phyloP scores from a whole-genome alignment of 2,329 filamentous ascomycete species.

The Seiridium unicorne region DNA sequence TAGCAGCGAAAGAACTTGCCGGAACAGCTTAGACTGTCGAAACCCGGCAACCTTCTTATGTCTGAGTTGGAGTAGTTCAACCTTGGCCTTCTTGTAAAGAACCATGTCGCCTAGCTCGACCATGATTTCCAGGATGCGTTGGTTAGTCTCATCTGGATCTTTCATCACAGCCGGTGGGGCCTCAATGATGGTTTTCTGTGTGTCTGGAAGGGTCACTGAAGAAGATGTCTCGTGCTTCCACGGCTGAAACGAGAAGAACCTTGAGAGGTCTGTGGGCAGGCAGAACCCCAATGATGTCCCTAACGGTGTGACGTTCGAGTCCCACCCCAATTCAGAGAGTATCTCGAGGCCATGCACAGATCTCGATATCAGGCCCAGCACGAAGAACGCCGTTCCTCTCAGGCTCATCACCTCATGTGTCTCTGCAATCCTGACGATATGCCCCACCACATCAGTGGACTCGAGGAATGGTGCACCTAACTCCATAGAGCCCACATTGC shows the following conservation, averaged over 20 bases:
- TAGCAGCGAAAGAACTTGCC: slow-evolving; percentile 78
- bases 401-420: slow-evolving; percentile 86
- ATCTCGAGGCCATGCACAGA: slow-evolving; percentile 93
- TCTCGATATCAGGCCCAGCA: slow-evolving; percentile 86
- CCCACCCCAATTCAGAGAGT: slow-evolving; percentile 86
- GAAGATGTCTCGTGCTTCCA: slow-evolving; percentile 54
- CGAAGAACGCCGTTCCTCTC: slow-evolving; percentile 94
- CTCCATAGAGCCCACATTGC: slow-evolving; percentile 98
- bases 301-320: slow-evolving; percentile 79
- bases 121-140: slow-evolving; percentile 80
- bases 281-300: slow-evolving; percentile 86
- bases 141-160: slow-evolving; percentile 59
- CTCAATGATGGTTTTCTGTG: slow-evolving; percentile 51
- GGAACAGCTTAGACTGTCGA: slow-evolving; percentile 74
- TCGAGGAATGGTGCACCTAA: slow-evolving; percentile 93
- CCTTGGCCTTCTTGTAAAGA: slow-evolving; percentile 81
- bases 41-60: slow-evolving; percentile 76
- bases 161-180: slow-evolving; percentile 55
- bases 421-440: slow-evolving; percentile 87
- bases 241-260: slow-evolving; percentile 69
- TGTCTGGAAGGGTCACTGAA: slow-evolving; percentile 46
- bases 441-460: slow-evolving; percentile 80
- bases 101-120: slow-evolving; percentile 92
- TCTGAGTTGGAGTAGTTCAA: slow-evolving; percentile 74
- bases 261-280: slow-evolving; percentile 75